A percentile compares a stretch with the other conserved stretches of the same genome.
Conservation (phyloP, 2,329 filamentous ascomycete genomes). For the Corynespora cassiicola region DNA sequence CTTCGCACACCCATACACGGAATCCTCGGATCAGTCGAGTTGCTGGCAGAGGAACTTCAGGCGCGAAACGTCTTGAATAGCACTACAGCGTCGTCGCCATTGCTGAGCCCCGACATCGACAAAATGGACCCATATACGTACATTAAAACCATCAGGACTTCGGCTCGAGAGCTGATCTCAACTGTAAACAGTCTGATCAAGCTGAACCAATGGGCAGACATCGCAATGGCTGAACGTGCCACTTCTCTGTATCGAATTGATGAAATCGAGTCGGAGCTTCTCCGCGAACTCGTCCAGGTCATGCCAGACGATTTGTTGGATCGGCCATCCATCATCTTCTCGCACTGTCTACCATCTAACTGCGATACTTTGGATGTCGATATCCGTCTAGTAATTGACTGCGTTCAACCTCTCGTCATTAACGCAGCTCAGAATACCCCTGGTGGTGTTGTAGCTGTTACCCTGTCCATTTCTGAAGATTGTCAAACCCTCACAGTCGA, state of each 20-base stretch:
- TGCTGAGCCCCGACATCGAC: slow-evolving; percentile 19
- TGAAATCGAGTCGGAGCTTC: slow-evolving; percentile 40
- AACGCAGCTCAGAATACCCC: slow-evolving; percentile 53
- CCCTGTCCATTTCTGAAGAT: slow-evolving; percentile 36
- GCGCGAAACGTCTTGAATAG: slow-evolving; percentile 20
- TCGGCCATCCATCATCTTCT: slow-evolving; percentile 41
- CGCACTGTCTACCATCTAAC: slow-evolving; percentile 34
- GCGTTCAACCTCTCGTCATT: slow-evolving; percentile 48
- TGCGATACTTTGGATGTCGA: slow-evolving; percentile 45
- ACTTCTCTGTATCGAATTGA: slow-evolving; percentile 34
- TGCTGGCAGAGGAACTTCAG: slow-evolving; percentile 52
- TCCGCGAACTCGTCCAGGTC: slow-evolving; percentile 34
- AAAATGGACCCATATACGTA: slow-evolving; percentile 28
- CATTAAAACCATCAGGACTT: slow-evolving; percentile 46
- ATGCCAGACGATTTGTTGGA: slow-evolving; percentile 35
- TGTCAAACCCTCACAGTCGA: slow-evolving; percentile 45
- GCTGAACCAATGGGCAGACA: slow-evolving; percentile 48
- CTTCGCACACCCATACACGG: slow-evolving; percentile 58
- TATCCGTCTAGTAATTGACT: slow-evolving; percentile 50
- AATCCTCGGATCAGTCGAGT: slow-evolving; percentile 50
- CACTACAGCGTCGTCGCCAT: slow-evolving; percentile 11
- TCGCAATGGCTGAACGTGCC: slow-evolving; percentile 28
- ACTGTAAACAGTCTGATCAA: slow-evolving; percentile 56
- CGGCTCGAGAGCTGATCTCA: slow-evolving; percentile 52
- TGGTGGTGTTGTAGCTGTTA: slow-evolving; percentile 46